These are phyloP conservation scores for Lentinula sp. DNA, from an alignment of 768 basidiomycete genomes.

Conservation along the genomic window DNA sequence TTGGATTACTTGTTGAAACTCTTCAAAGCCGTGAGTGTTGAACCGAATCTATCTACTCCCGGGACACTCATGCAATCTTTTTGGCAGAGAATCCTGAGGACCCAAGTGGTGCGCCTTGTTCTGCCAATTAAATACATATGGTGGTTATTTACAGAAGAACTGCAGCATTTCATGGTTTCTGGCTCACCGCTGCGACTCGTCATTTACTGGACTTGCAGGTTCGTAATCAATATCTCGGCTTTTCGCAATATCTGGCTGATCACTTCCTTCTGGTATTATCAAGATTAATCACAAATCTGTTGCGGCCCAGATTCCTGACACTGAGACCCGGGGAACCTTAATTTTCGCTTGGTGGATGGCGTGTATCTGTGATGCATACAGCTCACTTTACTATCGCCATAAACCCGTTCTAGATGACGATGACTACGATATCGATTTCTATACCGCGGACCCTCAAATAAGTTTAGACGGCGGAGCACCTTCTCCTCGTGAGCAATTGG, in stretches of 20 bases:
- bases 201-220: slow-evolving; percentile 76
- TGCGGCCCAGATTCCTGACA: slow-evolving; percentile 65
- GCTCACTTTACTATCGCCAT: slow-evolving; percentile 76
- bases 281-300: slow-evolving; percentile 85
- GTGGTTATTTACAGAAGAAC: slow-evolving; percentile 13
- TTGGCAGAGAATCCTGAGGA: slow-evolving; percentile 64
- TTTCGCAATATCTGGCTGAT: background rate
- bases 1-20: slow-evolving; percentile 75
- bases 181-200: slow-evolving; percentile 73
- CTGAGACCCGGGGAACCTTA: slow-evolving; percentile 76
- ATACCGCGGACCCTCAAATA: slow-evolving; percentile 58
- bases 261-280: background rate
- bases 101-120: slow-evolving; percentile 48
- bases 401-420: slow-evolving; percentile 85
- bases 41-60: background rate
- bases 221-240: background rate
- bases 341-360: slow-evolving; percentile 96
- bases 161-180: slow-evolving; percentile 79
- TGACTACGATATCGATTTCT: slow-evolving; percentile 88
- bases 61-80: background rate
- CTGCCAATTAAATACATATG: slow-evolving; percentile 9
- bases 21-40: slow-evolving; percentile 76
- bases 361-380: slow-evolving; percentile 78
- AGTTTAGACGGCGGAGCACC: slow-evolving; percentile 40
- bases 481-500: slow-evolving; percentile 73